Evolutionary conservation across 176 grass and related monocot genomes (phyloP).

Genomic region (Dactylis glomerata): DNA sequence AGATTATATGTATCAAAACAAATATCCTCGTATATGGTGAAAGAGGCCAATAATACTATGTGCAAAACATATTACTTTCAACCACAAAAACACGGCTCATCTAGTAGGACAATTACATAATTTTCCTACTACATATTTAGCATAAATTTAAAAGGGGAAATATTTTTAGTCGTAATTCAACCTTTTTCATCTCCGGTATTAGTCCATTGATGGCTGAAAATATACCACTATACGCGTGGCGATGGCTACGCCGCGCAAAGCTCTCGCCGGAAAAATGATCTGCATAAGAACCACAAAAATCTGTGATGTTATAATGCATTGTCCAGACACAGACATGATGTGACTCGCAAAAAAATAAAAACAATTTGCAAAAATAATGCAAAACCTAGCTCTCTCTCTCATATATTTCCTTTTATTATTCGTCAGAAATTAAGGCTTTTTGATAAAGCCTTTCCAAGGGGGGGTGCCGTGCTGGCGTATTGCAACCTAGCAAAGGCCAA

Average conservation of each 20-base stretch:
- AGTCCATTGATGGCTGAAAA: rapidly evolving
- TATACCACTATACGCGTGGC: rapidly evolving
- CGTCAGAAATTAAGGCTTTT: not conserved
- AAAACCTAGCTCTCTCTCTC: not conserved
- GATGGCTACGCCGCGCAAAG: rapidly evolving
- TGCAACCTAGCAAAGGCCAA: constrained; percentile 7
- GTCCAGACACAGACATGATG: constrained; percentile 2
- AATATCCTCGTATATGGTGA: not conserved
- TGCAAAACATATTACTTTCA: not conserved
- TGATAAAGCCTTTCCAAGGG: not conserved
- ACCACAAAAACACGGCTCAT: not conserved
- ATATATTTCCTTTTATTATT: not conserved
- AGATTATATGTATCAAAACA: not conserved
- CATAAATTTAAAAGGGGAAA: no score
- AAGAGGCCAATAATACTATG: no score
- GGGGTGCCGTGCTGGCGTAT: constrained; percentile 9
- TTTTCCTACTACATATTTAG: not conserved
- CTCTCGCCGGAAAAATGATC: not conserved
- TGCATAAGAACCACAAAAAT: rapidly evolving
- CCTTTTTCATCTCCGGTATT: rapidly evolving
- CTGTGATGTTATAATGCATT: not conserved
- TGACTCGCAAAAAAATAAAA: not conserved
- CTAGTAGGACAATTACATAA: not conserved
- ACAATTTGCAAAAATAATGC: no score
- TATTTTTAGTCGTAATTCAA: not conserved